phyloP scores from a whole-genome alignment of 129 eudicot genomes.

The Pittosporum tobira region DNA sequence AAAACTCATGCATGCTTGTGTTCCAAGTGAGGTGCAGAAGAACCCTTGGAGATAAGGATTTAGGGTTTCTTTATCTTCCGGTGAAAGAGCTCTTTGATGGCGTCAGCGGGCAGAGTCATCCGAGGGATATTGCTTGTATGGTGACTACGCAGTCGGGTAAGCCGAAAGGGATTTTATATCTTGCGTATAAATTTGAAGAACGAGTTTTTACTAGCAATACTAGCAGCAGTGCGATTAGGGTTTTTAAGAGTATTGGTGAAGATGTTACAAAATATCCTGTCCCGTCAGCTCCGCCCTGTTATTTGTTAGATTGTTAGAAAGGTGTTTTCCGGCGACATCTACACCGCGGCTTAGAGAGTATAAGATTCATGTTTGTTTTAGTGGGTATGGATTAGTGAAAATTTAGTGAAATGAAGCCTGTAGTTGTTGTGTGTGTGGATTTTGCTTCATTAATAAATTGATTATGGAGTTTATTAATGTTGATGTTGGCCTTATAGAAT shows the following conservation, averaged over 20 bases:
- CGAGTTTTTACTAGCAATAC: background rate
- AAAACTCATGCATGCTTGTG: conserved; percentile 12
- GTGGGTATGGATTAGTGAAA: too few species aligned
- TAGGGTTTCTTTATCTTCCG: conserved; percentile 3
- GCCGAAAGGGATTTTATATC: conserved; percentile 1
- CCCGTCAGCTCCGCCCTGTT: background rate
- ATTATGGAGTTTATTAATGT: too few species aligned
- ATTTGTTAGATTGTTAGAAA: background rate
- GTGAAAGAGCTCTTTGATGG: conserved; percentile 2
- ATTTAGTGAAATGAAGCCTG: too few species aligned
- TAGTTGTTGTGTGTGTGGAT: too few species aligned
- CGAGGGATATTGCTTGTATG: background rate
- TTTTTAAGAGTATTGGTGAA: too few species aligned
- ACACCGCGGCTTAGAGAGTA: background rate
- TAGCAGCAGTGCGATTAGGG: too few species aligned
- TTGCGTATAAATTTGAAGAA: background rate
- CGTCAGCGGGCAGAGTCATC: background rate
- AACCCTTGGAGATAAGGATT: conserved; percentile 5
- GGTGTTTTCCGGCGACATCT: background rate
- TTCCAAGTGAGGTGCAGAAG: conserved; percentile 11
- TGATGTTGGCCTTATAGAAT: too few species aligned
- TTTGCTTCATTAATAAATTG: too few species aligned
- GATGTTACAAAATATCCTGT: too few species aligned
- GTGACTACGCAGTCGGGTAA: background rate
- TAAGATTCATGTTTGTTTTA: too few species aligned